Percentiles rank a stretch among this genome's conserved stretches.
phyloP scores from a whole-genome alignment of 768 basidiomycete genomes.

The Mycena alexandri region DNA sequence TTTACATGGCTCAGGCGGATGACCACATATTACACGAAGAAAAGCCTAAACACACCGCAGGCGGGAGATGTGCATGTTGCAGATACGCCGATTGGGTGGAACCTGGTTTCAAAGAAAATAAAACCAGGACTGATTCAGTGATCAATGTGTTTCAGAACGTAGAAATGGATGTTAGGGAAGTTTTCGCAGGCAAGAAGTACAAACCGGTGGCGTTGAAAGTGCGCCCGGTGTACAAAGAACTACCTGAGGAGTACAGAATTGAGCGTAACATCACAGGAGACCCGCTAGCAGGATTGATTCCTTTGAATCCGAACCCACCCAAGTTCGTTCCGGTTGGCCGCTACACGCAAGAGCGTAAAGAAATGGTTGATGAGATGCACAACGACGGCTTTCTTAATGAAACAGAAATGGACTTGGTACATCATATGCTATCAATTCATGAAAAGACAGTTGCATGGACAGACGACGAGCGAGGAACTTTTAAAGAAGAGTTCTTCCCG shows the following conservation, averaged over 20 bases:
- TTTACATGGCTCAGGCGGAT: no score
- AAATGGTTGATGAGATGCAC: no score
- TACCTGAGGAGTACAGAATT: no score
- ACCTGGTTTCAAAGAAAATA: background rate
- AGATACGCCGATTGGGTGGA: background rate
- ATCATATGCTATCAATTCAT: background rate
- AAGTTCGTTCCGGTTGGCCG: no score
- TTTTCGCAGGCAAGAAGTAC: background rate
- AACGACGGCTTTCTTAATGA: background rate
- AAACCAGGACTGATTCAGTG: no score
- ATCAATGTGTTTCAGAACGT: no score
- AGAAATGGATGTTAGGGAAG: no score
- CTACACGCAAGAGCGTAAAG: no score
- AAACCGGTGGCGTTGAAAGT: background rate
- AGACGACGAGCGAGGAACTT: background rate
- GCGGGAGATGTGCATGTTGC: background rate
- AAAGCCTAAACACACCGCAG: background rate
- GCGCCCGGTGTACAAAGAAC: no score
- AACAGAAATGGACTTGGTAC: background rate
- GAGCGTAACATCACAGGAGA: background rate
- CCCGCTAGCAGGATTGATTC: no score
- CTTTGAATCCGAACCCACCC: no score
- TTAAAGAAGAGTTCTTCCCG: slow-evolving; percentile 16
- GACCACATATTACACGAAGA: no score
- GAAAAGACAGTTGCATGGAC: slow-evolving; percentile 3